phyloP scores from a whole-genome alignment of 1,139 yeast species.

The Protomyces arabidopsidicola region DNA sequence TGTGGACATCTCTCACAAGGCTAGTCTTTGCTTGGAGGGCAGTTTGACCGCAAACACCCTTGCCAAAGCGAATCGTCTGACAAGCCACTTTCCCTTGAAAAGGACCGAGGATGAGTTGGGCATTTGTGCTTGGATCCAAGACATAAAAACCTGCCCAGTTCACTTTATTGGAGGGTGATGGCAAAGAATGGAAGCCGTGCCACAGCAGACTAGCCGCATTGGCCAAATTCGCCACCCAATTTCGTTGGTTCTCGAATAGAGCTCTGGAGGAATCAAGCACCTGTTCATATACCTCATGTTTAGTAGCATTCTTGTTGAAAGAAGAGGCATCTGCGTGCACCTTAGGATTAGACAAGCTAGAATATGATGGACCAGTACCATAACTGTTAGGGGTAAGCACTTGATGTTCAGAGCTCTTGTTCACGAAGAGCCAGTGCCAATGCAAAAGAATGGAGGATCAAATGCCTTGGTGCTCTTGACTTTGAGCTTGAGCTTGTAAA shows the following conservation, averaged over 20 bases:
- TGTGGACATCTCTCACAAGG: conserved; percentile 67
- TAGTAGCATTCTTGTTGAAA: neutral
- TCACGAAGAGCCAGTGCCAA: too few species aligned
- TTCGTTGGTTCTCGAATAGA: conserved; percentile 55
- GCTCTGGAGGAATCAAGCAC: conserved; percentile 62
- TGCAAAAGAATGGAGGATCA: too few species aligned
- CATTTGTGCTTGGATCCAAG: conserved; percentile 39
- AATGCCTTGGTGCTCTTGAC: too few species aligned
- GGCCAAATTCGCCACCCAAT: conserved; percentile 86
- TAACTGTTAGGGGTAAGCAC: too few species aligned
- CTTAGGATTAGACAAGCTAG: neutral
- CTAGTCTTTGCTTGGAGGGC: conserved; percentile 58
- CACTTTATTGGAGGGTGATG: conserved; percentile 44
- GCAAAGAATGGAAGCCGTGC: conserved; percentile 72
- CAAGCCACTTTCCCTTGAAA: conserved; percentile 97
- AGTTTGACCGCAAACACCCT: conserved; percentile 89
- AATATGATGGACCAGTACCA: too few species aligned
- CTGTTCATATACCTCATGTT: conserved; percentile 53
- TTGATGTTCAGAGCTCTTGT: too few species aligned
- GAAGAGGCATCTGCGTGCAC: conserved; percentile 24
- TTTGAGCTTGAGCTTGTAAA: too few species aligned
- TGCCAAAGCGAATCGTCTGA: conserved; percentile 68
- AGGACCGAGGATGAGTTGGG: conserved; percentile 72
- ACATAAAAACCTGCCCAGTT: conserved; percentile 96
- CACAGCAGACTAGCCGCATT: conserved; percentile 81